These are phyloP conservation scores for Anthracocystis walkeri DNA, from an alignment of 1,284 basidiomycete genomes.

Conservation along the genomic window DNA sequence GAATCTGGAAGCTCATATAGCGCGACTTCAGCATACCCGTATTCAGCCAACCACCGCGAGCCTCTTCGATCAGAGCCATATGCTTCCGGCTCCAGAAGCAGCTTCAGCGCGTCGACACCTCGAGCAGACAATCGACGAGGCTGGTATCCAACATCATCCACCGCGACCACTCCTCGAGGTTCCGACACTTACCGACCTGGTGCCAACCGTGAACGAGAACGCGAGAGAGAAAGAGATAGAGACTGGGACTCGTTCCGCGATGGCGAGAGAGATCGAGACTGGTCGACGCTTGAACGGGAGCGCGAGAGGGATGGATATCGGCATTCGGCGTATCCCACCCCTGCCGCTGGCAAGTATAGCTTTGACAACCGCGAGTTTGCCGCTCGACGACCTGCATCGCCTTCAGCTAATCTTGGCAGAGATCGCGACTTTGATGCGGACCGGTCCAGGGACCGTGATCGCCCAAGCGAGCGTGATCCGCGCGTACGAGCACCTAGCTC, in stretches of 20 bases:
- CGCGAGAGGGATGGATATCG: conserved; percentile 36
- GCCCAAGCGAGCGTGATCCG: conserved; percentile 27
- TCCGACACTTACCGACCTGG: conserved; percentile 47
- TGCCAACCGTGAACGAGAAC: conserved; percentile 36
- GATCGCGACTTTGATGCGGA: conserved; percentile 43
- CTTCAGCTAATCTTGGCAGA: conserved; percentile 13
- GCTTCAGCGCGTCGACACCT: conserved; percentile 19
- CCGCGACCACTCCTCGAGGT: conserved; percentile 27
- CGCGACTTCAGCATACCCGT: conserved; percentile 32
- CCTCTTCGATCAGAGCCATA: conserved; percentile 26
- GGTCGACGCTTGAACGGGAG: conserved; percentile 34
- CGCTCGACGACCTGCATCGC: conserved; percentile 30
- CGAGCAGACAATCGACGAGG: conserved; percentile 33
- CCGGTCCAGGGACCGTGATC: conserved; percentile 43
- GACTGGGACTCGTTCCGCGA: conserved; percentile 48
- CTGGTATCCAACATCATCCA: conserved; percentile 23
- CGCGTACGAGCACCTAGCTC: conserved; percentile 26
- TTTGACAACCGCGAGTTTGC: conserved; percentile 37
- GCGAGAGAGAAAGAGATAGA: conserved; percentile 40
- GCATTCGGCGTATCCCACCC: conserved; percentile 14
- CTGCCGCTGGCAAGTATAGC: conserved; percentile 31
- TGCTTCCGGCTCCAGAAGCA: conserved; percentile 18
- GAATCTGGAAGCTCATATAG: conserved; percentile 26
- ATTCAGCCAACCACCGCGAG: conserved; percentile 33
- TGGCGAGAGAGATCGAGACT: conserved; percentile 45